phyloP scores from a whole-genome alignment of 148 eudicot species.

The Rhododendron henanense region DNA sequence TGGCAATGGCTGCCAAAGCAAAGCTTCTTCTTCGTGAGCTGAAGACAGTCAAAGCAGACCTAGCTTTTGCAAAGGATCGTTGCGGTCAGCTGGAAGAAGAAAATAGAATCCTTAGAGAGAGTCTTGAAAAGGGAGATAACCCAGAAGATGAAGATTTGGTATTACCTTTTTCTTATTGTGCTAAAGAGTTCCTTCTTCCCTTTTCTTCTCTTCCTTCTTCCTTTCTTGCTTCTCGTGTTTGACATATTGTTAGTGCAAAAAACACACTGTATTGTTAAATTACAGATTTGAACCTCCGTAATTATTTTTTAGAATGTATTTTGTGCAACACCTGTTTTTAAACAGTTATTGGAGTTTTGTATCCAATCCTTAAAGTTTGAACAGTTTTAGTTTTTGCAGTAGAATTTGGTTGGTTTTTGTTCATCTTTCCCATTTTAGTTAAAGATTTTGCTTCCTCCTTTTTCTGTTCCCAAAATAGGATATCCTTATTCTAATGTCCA shows the following conservation, averaged over 20 bases:
- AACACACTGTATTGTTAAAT: not conserved
- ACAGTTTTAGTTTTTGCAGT: not conserved
- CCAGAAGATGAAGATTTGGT: conserved; percentile 88
- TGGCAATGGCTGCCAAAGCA: conserved; percentile 92
- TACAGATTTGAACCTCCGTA: not conserved
- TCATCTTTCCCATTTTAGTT: not conserved
- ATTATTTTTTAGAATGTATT: not conserved
- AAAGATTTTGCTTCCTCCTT: not conserved
- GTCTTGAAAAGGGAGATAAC: conserved; percentile 63
- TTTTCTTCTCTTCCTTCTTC: not conserved
- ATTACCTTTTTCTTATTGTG: not conserved
- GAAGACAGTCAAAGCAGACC: conserved; percentile 83
- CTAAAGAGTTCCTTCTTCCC: not conserved
- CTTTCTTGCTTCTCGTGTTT: no score
- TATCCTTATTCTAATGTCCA: not conserved
- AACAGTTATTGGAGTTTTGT: not conserved
- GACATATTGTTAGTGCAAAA: not conserved
- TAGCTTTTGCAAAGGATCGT: conserved; percentile 88
- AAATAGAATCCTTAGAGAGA: conserved; percentile 61
- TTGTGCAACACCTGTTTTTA: not conserved
- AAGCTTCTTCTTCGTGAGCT: conserved; percentile 83
- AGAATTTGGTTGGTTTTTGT: not conserved
- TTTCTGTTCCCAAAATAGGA: not conserved
- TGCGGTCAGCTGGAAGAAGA: conserved; percentile 90
- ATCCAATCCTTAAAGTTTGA: not conserved